A percentile compares a stretch with the other conserved stretches of the same genome.
These are phyloP conservation scores for Dipodascopsis uninucleata DNA, from an alignment of 805 yeast species.

Conservation along the genomic window DNA sequence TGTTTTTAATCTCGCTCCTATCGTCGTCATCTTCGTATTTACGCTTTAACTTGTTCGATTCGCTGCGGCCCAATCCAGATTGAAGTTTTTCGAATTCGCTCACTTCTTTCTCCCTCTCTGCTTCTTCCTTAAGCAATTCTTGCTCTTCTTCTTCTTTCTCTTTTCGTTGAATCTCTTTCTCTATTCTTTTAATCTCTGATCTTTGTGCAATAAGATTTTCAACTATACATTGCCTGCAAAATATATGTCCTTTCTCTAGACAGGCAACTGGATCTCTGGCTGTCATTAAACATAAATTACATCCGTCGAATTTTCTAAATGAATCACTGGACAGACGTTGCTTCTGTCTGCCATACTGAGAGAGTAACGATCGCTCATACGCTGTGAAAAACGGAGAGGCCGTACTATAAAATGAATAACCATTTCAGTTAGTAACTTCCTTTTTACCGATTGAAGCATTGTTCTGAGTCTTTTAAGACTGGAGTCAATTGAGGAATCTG, in stretches of 20 bases:
- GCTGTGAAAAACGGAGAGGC: slow-evolving; percentile 26
- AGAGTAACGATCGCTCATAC: slow-evolving; percentile 26
- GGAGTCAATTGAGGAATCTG: no score
- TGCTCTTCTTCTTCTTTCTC: slow-evolving; percentile 5
- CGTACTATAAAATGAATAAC: slow-evolving; percentile 12
- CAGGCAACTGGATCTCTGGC: slow-evolving; percentile 30
- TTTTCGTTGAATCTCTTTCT: slow-evolving; percentile 11
- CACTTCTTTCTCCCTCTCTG: slow-evolving; percentile 6
- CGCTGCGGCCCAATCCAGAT: slow-evolving; percentile 4
- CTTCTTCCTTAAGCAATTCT: slow-evolving; percentile 4
- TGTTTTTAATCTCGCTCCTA: not conserved
- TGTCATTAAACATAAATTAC: slow-evolving; percentile 24
- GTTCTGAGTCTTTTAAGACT: no score
- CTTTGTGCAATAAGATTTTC: slow-evolving; percentile 25
- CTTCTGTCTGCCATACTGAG: slow-evolving; percentile 25
- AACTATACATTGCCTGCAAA: slow-evolving; percentile 26
- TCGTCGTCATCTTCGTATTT: not conserved
- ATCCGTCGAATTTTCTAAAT: slow-evolving; percentile 25
- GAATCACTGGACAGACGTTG: slow-evolving; percentile 25
- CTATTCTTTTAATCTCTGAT: slow-evolving; percentile 15
- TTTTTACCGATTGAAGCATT: not conserved
- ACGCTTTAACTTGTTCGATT: not conserved
- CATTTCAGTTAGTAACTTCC: not conserved
- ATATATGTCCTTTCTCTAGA: slow-evolving; percentile 23
- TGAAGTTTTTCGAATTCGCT: slow-evolving; percentile 21